phyloP scores from a whole-genome alignment of 495 filamentous ascomycete species.

The Penicillium bialowiezense region DNA sequence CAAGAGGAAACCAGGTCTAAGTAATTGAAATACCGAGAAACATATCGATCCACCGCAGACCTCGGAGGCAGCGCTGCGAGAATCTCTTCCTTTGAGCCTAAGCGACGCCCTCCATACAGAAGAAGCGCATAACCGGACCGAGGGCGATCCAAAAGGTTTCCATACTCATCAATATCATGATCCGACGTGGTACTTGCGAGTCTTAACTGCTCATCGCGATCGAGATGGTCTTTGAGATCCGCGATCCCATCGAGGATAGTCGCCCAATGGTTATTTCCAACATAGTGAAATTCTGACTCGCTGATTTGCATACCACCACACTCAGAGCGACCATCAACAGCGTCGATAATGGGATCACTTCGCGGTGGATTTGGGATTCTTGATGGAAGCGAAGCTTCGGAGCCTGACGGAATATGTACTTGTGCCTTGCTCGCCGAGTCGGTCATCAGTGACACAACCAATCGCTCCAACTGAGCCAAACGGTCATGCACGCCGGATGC shows the following conservation, averaged over 20 bases:
- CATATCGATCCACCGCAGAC: conserved; percentile 28
- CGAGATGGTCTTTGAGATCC: conserved; percentile 27
- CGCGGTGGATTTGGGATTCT: no score
- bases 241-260: conserved; percentile 29
- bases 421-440: conserved; percentile 4
- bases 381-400: no score
- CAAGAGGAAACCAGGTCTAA: conserved; percentile 24
- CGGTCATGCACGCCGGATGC: conserved; percentile 16
- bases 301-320: conserved; percentile 29
- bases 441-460: conserved; percentile 25
- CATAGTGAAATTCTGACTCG: conserved; percentile 18
- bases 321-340: conserved; percentile 22
- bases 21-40: conserved; percentile 23
- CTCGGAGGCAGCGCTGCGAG: conserved; percentile 31
- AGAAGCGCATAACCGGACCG: conserved; percentile 18
- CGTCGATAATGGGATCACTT: not conserved
- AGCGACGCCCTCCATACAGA: conserved; percentile 29
- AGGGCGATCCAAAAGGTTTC: not conserved
- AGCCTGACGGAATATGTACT: not conserved
- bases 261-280: conserved; percentile 27
- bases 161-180: no score
- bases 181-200: conserved; percentile 9
- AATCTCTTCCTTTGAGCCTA: conserved; percentile 31
- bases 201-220: conserved; percentile 26
- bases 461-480: conserved; percentile 17